Evolutionary conservation across 768 basidiomycete species (phyloP).

Genomic region (Neoboletus subvelutipes): DNA sequence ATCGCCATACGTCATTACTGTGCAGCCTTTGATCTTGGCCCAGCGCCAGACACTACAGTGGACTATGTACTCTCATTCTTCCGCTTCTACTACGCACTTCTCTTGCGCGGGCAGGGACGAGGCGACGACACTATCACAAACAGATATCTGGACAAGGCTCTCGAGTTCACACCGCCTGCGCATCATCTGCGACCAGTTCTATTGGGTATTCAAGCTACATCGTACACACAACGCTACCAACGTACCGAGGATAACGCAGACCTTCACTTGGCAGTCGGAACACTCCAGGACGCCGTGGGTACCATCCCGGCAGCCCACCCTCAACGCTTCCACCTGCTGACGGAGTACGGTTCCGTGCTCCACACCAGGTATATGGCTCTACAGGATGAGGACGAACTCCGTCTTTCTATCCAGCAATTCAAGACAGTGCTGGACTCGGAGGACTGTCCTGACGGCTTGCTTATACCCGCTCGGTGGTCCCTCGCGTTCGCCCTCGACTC

Average conservation of each 20-base stretch:
- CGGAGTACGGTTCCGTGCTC: slow-evolving; percentile 22
- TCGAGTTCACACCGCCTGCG: slow-evolving; percentile 1
- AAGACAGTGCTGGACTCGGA: not conserved
- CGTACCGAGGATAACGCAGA: slow-evolving; percentile 12
- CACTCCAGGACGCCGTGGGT: slow-evolving; percentile 1
- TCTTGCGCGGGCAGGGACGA: not conserved
- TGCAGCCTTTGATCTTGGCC: slow-evolving; percentile 19
- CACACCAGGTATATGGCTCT: slow-evolving; percentile 11
- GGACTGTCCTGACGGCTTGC: slow-evolving; percentile 4
- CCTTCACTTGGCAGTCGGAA: slow-evolving; percentile 14
- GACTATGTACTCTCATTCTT: slow-evolving; percentile 11
- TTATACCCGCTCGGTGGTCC: slow-evolving; percentile 1
- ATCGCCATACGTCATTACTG: slow-evolving; percentile 13
- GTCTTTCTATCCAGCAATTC: slow-evolving; percentile 17
- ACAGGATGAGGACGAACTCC: slow-evolving; percentile 18
- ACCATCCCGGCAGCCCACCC: slow-evolving; percentile 9
- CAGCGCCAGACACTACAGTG: not conserved
- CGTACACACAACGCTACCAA: slow-evolving; percentile 10
- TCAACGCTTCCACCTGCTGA: slow-evolving; percentile 10
- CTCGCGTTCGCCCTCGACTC: slow-evolving; percentile 12
- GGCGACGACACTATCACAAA: not conserved
- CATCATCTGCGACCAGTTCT: slow-evolving; percentile 10
- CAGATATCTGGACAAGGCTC: slow-evolving; percentile 10
- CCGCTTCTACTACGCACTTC: slow-evolving; percentile 1
- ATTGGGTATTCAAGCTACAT: not conserved